Base-by-base conservation (phyloP, 192 early-diverging fungal genomes). In the Backusella australiensis region DNA sequence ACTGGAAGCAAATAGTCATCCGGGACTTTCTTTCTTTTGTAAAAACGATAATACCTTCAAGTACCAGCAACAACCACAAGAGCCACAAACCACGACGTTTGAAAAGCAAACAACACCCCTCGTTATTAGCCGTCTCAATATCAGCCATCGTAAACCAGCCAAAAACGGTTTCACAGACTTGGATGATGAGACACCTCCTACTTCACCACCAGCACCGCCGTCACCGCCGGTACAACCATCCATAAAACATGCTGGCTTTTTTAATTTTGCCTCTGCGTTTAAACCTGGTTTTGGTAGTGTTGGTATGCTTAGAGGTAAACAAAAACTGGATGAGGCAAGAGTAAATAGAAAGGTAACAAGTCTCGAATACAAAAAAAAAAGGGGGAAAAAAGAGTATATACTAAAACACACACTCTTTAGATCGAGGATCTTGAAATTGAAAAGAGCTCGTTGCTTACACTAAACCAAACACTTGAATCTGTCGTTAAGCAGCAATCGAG, bases 341-440 rank as follows among this genome's bases (percentile, higher is more conserved):
- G 67, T 69, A 35, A 38, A 52, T 71, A 49, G 76, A 70, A 77
- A 77, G 49, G 76, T 77, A 77, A 32, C 42, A 26, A 71, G 17
- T 21, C 46, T 49, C 19, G 21, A 49, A 71, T 12, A 71, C 26
- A 32, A 12, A 17, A 49, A 23, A 6, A 69, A 1, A 70, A 1
- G 29, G 29, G 29, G 29, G 29, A 1, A n/a, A 29, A 29, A 23
- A 68, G 7, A 69, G 8, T n/a, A 69, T 17, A 35, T 69, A 12
- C 14, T 44, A n/a, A 67, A 15, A 32, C 66, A 67, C 6, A 34
- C 7, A 68, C 29, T 70, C 26, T 32, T 32, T 21, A 77, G 76
- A 72, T 77, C 35, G 69, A 70, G 8, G 76, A 77, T 34, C 41
- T 77, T 34, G 76, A 77, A 77, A 77, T 77, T n/a, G 76, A 77